Evolutionary conservation across 2,329 filamentous ascomycete species (phyloP), one percentile per base, ranked within the genome.

Genomic region (Ophiostoma quercus): DNA sequence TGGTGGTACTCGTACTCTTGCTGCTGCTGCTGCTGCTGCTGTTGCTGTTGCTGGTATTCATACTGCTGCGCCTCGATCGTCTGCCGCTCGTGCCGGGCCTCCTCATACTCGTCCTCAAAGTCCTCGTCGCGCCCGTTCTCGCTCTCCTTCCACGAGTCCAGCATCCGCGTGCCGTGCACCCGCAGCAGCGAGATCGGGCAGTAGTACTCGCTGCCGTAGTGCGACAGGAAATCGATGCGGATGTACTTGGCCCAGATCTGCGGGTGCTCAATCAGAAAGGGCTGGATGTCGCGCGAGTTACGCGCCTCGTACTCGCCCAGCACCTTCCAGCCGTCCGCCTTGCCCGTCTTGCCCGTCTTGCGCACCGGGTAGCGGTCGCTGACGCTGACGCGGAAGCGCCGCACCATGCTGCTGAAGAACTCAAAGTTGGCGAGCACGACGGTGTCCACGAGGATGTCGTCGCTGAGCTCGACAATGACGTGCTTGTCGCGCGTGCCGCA

Each of bases 381-480:
- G 66, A 97, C 94, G 77, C 92, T 96, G 74, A 98, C 88, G 68
- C 91, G 87, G 78, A 99, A 97, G 66, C 89, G 91, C 68, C 93
- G 90, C 75, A 98, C 91, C 85, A 96, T 97, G 77, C 93, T 97
- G 69, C 93, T 97, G 82, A 99, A 99, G 82, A 99, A 99, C 79
- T 99, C 95, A 75, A 96, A 99, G 78, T 99, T 99, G 72, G 94
- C 95, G 69, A 99, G 84, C n/a, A 98, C 95, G 57, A 99, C 84
- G 0, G 95, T 99, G 77, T 99, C 95, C 71, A 99, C 91, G 63
- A 96, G 84, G 70, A 90, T 87, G 70, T 89, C 87, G 76, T 96
- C 92, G 78, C 92, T 98, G 39, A 99, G 84, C 80, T 99, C 95
- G 71, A 99, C 88, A 71, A 98, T 94, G 73, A 98, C 84, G 77